These are phyloP conservation scores for Arachis monticola DNA, from an alignment of 331 rosid species.

Conservation along the genomic window DNA sequence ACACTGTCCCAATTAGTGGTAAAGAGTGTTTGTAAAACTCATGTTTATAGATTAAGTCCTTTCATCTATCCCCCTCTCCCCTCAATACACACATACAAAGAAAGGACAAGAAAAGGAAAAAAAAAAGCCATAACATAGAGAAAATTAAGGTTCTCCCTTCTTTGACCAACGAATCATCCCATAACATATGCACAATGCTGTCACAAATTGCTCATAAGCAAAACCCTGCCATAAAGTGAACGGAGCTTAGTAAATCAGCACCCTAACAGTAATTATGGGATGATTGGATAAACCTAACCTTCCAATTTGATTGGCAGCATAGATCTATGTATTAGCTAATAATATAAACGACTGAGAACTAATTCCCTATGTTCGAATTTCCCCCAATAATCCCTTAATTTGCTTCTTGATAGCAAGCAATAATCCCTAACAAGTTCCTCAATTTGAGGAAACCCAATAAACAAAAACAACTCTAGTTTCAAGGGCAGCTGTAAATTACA, in stretches of 20 bases:
- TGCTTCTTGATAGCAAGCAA: constrained; percentile 5
- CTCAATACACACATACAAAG: neutral
- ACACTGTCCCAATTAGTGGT: neutral
- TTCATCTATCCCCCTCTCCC: neutral
- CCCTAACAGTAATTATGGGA: neutral
- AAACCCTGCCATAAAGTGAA: constrained; percentile 19
- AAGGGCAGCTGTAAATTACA: constrained; percentile 10
- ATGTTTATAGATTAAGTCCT: neutral
- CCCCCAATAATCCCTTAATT: neutral
- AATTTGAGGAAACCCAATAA: constrained; percentile 31
- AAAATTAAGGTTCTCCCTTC: constrained; percentile 10
- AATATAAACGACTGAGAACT: neutral
- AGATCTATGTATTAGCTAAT: neutral
- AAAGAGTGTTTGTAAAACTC: neutral
- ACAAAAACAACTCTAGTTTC: constrained; percentile 3
- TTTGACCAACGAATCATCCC: neutral
- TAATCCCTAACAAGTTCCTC: constrained; percentile 25
- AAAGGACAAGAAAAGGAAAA: neutral
- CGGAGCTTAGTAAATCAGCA: constrained; percentile 23
- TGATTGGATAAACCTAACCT: constrained; percentile 5
- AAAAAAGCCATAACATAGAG: neutral
- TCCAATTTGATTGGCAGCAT: neutral
- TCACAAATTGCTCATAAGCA: constrained; percentile 11
- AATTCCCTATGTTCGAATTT: constrained; percentile 3
- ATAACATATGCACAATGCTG: neutral